These are phyloP conservation scores for Furcasterigmium furcatum DNA, from an alignment of 2,329 filamentous ascomycete species.

Conservation along the genomic window DNA sequence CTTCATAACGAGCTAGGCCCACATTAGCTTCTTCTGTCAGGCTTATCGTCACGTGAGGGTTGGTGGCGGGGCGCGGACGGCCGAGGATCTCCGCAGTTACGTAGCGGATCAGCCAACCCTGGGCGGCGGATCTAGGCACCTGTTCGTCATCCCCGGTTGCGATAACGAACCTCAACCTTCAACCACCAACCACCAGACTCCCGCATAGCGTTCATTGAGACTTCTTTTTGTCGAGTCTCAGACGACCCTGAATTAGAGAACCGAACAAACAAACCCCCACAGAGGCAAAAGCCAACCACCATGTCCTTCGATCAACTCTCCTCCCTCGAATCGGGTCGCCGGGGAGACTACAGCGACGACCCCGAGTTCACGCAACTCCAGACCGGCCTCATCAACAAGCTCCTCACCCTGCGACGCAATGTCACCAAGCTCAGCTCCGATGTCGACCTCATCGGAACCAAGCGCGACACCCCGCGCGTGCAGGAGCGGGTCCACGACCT, in stretches of 20 bases:
- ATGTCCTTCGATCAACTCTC: constrained; percentile 95
- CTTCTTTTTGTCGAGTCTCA: too few species aligned
- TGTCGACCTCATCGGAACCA: constrained; percentile 81
- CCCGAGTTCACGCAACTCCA: constrained; percentile 86
- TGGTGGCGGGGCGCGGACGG: neutral
- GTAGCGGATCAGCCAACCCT: constrained; percentile 1
- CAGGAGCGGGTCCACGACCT: constrained; percentile 86
- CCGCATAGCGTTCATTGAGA: too few species aligned
- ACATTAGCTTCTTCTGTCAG: too few species aligned
- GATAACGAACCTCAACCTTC: too few species aligned
- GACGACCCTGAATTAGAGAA: too few species aligned
- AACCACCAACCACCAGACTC: neutral
- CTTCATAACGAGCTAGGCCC: too few species aligned
- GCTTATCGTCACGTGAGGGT: neutral
- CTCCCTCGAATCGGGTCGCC: constrained; percentile 75
- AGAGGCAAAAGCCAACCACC: constrained; percentile 7
- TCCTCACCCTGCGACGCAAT: constrained; percentile 86
- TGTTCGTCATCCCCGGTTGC: neutral
- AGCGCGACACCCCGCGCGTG: constrained; percentile 85
- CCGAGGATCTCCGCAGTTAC: constrained; percentile 1
- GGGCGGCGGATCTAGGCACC: neutral
- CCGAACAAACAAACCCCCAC: too few species aligned
- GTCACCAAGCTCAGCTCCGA: constrained; percentile 83
- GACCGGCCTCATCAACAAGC: constrained; percentile 77
- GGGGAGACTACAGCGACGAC: constrained; percentile 76